Conservation (phyloP, 2,329 filamentous ascomycete genomes). For the Parafenestella ontariensis region DNA sequence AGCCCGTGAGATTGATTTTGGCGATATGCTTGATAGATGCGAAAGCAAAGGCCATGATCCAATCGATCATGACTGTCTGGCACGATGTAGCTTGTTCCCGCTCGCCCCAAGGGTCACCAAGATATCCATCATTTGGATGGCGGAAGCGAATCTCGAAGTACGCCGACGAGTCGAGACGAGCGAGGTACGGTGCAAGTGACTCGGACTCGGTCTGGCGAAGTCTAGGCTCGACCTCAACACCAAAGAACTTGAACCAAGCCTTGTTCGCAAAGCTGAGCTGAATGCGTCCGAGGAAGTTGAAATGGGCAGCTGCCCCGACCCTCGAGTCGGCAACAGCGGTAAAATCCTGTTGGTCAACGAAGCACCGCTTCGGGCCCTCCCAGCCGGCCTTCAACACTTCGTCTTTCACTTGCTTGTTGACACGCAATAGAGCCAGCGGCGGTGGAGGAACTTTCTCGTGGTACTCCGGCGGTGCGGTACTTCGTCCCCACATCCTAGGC, state of each 20-base stretch:
- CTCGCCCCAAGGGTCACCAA: neutral
- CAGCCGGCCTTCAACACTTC: slow-evolving; percentile 5
- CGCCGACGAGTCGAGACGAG: neutral
- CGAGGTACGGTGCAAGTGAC: neutral
- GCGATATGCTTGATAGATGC: neutral
- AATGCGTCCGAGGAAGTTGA: slow-evolving; percentile 3
- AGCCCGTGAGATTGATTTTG: neutral
- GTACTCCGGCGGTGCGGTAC: no score
- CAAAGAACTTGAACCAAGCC: slow-evolving; percentile 8
- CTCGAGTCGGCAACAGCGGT: neutral
- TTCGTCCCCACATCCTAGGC: no score
- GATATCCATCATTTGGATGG: neutral
- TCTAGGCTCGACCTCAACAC: neutral
- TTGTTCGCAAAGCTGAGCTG: slow-evolving; percentile 2
- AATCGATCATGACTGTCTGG: neutral
- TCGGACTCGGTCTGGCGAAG: neutral
- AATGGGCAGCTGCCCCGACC: neutral
- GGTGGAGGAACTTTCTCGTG: neutral
- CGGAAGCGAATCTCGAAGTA: neutral
- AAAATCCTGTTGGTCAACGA: slow-evolving; percentile 2
- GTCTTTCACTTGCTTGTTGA: slow-evolving; percentile 1
- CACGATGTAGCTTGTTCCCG: neutral
- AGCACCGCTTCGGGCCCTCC: slow-evolving; percentile 4
- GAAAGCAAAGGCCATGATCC: neutral
- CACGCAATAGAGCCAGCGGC: neutral